Evolutionary conservation across 306 rosid species (phyloP).

Genomic region (Biancaea sappan): DNA sequence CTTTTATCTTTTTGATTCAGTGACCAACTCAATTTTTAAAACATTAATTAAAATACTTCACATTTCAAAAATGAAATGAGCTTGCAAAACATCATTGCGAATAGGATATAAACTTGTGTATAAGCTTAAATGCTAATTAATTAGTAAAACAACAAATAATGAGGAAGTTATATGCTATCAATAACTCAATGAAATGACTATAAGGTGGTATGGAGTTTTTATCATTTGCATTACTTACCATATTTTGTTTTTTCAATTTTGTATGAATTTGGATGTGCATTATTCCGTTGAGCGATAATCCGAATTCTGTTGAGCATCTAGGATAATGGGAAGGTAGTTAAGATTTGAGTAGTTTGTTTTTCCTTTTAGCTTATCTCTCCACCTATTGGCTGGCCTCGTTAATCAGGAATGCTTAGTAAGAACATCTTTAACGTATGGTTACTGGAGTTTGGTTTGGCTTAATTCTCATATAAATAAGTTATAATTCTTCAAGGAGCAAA

Average conservation of each 20-base stretch:
- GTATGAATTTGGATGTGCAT: background rate
- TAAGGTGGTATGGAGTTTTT: slow-evolving; percentile 50
- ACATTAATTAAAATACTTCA: too few relatives aligned
- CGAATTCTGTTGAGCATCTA: background rate
- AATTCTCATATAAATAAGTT: background rate
- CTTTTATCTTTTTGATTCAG: too few relatives aligned
- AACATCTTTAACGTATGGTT: background rate
- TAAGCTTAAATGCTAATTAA: too few relatives aligned
- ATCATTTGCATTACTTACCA: background rate
- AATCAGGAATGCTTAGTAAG: background rate
- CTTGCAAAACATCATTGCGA: too few relatives aligned
- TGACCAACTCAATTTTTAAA: too few relatives aligned
- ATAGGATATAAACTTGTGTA: too few relatives aligned
- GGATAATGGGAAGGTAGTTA: background rate
- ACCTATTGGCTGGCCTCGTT: background rate
- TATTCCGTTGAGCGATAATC: background rate
- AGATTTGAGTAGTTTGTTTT: too few relatives aligned
- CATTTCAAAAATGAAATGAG: too few relatives aligned
- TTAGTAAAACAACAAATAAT: too few relatives aligned
- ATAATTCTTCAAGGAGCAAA: background rate
- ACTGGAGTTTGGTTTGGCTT: background rate
- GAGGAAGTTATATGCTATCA: too few relatives aligned
- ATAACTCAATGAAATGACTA: slow-evolving; percentile 66
- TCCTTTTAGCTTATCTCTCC: background rate
- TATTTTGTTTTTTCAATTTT: background rate